Conservation (phyloP, 2,329 filamentous ascomycete genomes). For the Elsinoe necatrix region DNA sequence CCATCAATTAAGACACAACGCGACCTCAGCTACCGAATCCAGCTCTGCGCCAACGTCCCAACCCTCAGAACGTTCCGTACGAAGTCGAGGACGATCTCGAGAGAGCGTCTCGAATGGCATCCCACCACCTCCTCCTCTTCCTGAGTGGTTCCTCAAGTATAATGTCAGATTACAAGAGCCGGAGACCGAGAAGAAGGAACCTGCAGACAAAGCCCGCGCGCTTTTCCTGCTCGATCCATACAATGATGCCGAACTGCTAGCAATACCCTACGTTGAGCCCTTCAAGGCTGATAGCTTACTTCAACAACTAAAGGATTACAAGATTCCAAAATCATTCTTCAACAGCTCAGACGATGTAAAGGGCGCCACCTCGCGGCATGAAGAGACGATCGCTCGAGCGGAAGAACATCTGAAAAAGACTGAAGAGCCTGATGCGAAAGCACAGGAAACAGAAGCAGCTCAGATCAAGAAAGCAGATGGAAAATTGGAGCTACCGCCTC, state of each 20-base stretch:
- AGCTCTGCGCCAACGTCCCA: background rate
- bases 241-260: conserved; percentile 9
- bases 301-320: background rate
- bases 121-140: conserved; percentile 26
- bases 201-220: background rate
- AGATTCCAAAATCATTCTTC: background rate
- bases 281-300: background rate
- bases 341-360: background rate
- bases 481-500: conserved; percentile 33
- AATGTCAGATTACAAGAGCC: conserved; percentile 27
- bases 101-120: conserved; percentile 13
- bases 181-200: background rate
- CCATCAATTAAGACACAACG: background rate
- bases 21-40: background rate
- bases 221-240: conserved; percentile 10
- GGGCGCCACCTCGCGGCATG: background rate
- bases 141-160: conserved; percentile 31
- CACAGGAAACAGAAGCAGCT: background rate
- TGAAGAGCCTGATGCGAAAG: background rate
- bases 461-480: conserved; percentile 6
- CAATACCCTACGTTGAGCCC: conserved; percentile 14
- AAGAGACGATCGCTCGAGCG: background rate
- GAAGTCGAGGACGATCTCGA: background rate
- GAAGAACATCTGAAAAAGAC: background rate
- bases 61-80: background rate